phyloP scores from a whole-genome alignment of 1,284 basidiomycete genomes.

The Malassezia dermatis region DNA sequence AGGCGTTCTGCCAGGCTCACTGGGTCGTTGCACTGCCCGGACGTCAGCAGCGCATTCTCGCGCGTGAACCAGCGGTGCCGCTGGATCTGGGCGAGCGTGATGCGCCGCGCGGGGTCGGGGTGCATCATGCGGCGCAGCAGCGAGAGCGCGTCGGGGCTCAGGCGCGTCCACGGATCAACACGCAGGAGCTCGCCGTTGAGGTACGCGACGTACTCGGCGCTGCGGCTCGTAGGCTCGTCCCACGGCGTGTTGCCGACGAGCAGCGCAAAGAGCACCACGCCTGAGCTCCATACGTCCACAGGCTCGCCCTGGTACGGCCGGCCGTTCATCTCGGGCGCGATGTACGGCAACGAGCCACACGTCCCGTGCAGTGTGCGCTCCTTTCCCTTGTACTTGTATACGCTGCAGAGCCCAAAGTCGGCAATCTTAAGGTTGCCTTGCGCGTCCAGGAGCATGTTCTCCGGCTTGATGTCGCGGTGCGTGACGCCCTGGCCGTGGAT shows the following conservation, averaged over 20 bases:
- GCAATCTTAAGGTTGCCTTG: constrained; percentile 66
- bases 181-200: constrained; percentile 60
- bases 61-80: constrained; percentile 44
- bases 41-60: constrained; percentile 31
- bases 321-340: constrained; percentile 64
- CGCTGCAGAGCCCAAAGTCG: constrained; percentile 87
- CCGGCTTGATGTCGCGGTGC: constrained; percentile 51
- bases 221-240: constrained; percentile 77
- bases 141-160: constrained; percentile 55
- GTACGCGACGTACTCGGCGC: constrained; percentile 70
- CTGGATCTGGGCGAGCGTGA: constrained; percentile 36
- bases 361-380: constrained; percentile 51
- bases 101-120: constrained; percentile 29
- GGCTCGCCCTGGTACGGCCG: constrained; percentile 75
- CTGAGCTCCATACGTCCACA: constrained; percentile 85
- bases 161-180: constrained; percentile 70
- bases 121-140: constrained; percentile 40
- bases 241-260: constrained; percentile 92
- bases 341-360: constrained; percentile 89
- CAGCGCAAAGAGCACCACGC: constrained; percentile 88
- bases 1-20: constrained; percentile 44
- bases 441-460: constrained; percentile 54
- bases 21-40: constrained; percentile 40
- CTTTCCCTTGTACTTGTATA: constrained; percentile 78
- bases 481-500: constrained; percentile 61